Base-by-base conservation (phyloP, 2,329 filamentous ascomycete species). In the Pyrenochaeta sp. region DNA sequence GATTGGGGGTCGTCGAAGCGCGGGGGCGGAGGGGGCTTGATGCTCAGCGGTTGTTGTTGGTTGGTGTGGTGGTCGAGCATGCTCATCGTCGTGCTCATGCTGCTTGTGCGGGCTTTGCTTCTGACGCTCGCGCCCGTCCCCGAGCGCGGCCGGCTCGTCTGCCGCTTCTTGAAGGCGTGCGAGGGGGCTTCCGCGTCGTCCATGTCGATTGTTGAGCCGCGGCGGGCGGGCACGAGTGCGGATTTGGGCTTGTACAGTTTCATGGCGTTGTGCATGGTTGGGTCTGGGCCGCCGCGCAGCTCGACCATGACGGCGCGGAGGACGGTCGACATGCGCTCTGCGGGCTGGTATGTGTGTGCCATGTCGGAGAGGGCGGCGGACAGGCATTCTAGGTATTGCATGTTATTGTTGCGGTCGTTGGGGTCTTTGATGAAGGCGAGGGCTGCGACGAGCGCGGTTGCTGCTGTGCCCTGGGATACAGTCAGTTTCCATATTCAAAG, bases 301-400 rank as follows among this genome's bases (percentile, higher is more conserved):
- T 81, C 77, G 6, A 73, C 65, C 26, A 81, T 71, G n/a, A 81
- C 77, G n/a, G 74, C 75, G 46, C 78, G 75, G 3, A 83, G 72
- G 5, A 82, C 71, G 11, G 73, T 68, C 20, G 79, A 76, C 79
- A 83, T 82, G 38, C 76, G 73, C 22, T 76, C 74, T 0, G 80
- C 80, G 1, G 80, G 79, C 41, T 81, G 75, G 58, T 81, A 82
- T 1, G 75, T 76, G 14, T 73, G 62, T 32, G 74, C 72, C 79
- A 82, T 81, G 49, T 82, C 80, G 14, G 74, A 69, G 6, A 83
- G 72, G 3, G 78, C 76, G 8, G 74, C 71, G 0, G 77, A 76
- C 2, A 83, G 71, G 23, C 79, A 79, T 63, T 82, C 78, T 8
- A 83, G 74, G 58, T 81, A 81, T 48, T 74, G 72, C 68, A 75